Base-by-base conservation (phyloP, 2,329 filamentous ascomycete genomes). In the Paraphoma sp. region DNA sequence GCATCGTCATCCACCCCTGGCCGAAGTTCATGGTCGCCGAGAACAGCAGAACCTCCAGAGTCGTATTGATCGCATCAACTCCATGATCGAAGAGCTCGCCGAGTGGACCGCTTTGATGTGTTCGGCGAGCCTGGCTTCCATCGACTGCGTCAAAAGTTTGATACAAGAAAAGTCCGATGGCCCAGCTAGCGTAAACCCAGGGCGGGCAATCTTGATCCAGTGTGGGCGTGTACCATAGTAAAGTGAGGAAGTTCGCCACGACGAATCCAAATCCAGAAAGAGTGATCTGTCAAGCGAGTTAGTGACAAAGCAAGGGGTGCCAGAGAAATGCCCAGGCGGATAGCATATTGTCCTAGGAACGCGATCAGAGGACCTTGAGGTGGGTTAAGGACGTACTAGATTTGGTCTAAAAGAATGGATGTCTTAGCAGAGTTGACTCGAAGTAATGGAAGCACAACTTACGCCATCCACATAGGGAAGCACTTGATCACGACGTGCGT, bases 81-180 rank as follows among this genome's bases (percentile, higher is more conserved):
- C 85, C 93, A 78, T 99, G 95, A 76, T 99, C 95, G 74, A 99
- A 99, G 23, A 99, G 86, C 78, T 99, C 95, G 63, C 95, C 95
- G 31, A 99, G 83, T 6, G 95, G 95, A 11, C 95, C 94, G 73
- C 92, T 96, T 76, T 98, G 95, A 66, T 85, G 88, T 17, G 95
- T 99, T 74, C 95, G 88, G 71, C 94, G 88, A 5, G 95, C 95
- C 77, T 99, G 95, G 30, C 90, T 86, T 50, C 95, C 95, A 78
- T 99, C 95, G 28, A 98, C 93, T 1, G 94, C 95, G 79, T 99
- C 95, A 79, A 99, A 97, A 1, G 94, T 98, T 84, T 99, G 95
- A 79, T 99, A 99, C 49, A 98, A 78, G 76, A 98, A 97, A 64
- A 99, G 80, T 1, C 95, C 95, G 31, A 91, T 78, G 4, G 93